Percentiles rank a stretch among this genome's conserved stretches.
Conservation (phyloP, 2,329 filamentous ascomycete genomes). For the Trichoderma afroharzianum region DNA sequence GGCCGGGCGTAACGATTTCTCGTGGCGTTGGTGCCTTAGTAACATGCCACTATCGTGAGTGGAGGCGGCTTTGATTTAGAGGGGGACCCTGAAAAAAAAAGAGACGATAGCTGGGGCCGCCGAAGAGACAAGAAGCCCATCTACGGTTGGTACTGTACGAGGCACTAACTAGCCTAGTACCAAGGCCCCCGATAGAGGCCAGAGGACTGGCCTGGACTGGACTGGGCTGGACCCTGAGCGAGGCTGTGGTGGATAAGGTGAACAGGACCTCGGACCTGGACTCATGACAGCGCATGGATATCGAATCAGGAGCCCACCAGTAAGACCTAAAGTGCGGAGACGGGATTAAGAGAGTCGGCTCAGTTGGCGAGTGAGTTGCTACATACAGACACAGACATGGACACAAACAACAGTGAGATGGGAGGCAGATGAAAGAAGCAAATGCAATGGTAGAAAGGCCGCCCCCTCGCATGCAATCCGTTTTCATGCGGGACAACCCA, state of each 20-base stretch:
- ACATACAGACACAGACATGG: background rate
- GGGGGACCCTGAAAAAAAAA: constrained; percentile 1
- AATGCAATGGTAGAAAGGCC: background rate
- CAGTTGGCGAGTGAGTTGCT: background rate
- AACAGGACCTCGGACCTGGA: background rate
- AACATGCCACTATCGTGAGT: constrained; percentile 2
- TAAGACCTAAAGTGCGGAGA: constrained; percentile 1
- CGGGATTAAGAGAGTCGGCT: background rate
- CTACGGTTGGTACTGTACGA: background rate
- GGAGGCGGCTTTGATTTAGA: background rate
- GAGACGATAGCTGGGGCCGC: background rate
- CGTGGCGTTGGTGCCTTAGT: constrained; percentile 14
- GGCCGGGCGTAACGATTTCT: background rate
- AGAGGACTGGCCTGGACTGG: background rate
- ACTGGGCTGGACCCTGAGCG: background rate
- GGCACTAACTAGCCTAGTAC: background rate
- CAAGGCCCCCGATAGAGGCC: background rate
- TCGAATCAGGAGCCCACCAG: constrained; percentile 4
- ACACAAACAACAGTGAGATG: background rate
- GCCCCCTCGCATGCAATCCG: background rate
- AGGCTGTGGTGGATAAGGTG: constrained; percentile 6
- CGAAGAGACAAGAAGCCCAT: background rate
- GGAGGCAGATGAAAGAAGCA: background rate
- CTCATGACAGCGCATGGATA: constrained; percentile 5
- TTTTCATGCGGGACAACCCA: background rate